These are phyloP conservation scores for Helianthus annuus DNA, from an alignment of 129 eudicot species.

Conservation along the genomic window DNA sequence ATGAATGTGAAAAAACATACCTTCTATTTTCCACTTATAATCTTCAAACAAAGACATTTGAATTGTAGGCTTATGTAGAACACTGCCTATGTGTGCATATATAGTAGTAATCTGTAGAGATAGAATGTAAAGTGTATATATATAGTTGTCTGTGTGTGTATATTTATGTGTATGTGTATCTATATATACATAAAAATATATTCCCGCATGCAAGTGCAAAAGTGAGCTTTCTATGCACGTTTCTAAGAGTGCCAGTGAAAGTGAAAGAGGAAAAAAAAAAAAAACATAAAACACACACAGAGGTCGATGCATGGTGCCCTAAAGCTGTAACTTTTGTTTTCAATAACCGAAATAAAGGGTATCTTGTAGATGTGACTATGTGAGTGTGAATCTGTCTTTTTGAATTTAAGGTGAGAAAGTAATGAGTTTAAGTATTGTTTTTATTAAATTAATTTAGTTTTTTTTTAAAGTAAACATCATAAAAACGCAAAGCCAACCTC, in stretches of 20 bases:
- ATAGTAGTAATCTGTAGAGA: constrained; percentile 7
- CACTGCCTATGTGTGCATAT: constrained; percentile 7
- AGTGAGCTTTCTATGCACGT: constrained; percentile 41
- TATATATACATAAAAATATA: constrained; percentile 14
- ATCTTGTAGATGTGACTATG: not conserved
- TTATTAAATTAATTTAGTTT: too few species aligned
- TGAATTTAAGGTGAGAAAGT: not conserved
- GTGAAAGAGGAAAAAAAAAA: constrained; percentile 32
- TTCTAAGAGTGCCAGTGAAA: constrained; percentile 41
- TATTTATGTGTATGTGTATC: not conserved
- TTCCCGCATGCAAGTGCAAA: constrained; percentile 45
- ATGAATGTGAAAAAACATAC: not conserved
- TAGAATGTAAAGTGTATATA: not conserved
- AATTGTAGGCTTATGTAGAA: not conserved
- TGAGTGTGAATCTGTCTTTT: not conserved
- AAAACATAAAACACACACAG: constrained; percentile 28
- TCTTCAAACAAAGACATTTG: constrained; percentile 14
- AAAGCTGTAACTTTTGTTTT: constrained; percentile 32
- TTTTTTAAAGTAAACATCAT: too few species aligned
- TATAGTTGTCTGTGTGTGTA: not conserved
- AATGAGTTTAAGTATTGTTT: too few species aligned
- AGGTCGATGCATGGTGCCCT: constrained; percentile 38
- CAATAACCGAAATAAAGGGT: constrained; percentile 17
- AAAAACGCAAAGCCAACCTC: too few species aligned
- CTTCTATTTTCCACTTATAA: not conserved